Base-by-base conservation (phyloP, 2,329 filamentous ascomycete genomes). In the Fusarium liriodendri region DNA sequence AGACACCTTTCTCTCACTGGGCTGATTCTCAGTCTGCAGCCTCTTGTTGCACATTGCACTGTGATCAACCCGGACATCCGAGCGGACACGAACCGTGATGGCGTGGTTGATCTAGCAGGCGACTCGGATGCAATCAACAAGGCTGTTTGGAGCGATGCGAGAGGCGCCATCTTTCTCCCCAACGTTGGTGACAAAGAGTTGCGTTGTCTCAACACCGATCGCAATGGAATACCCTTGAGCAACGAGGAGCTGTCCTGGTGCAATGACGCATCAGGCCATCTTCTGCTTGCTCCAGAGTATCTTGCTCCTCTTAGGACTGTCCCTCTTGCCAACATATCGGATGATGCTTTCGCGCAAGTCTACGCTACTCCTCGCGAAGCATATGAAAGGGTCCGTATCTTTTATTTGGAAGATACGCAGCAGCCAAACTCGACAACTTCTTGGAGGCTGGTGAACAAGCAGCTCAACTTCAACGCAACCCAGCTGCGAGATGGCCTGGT, bases 261-360 rank as follows among this genome's bases (percentile, higher is more conserved):
- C 66, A 75, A 83, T 69, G 83, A 84, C 54, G 82, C 82, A 4
- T 81, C 79, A 0, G 82, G 80, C 29, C 67, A 84, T 42, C 32
- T 79, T 1, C 79, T 80, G 8, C 76, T 79, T 5, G 73, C 79
- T 3, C 77, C 82, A 3, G 64, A 79, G 27, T 78, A 79, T 32
- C 65, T 81, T 16, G 82, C 82, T 1, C 82, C 79, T 2, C 69
- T 80, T 5, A 64, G 71, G 11, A 59, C 33, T 25, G 20, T 52
- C 14, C 35, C 35, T 38, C 22, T 59, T 18, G 6, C 20, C 13
- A 40, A 59, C 35, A 37, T 37, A 37, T 37, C 35, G 16, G 35
- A 37, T 37, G 35, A 37, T 37, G 35, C 35, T 37, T 37, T 37
- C 35, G 35, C 35, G 35, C 35, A 37, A 4, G 35, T 37, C 16